These are phyloP conservation scores for Fonsecaea nubica DNA, from an alignment of 2,329 filamentous ascomycete species.

Conservation along the genomic window DNA sequence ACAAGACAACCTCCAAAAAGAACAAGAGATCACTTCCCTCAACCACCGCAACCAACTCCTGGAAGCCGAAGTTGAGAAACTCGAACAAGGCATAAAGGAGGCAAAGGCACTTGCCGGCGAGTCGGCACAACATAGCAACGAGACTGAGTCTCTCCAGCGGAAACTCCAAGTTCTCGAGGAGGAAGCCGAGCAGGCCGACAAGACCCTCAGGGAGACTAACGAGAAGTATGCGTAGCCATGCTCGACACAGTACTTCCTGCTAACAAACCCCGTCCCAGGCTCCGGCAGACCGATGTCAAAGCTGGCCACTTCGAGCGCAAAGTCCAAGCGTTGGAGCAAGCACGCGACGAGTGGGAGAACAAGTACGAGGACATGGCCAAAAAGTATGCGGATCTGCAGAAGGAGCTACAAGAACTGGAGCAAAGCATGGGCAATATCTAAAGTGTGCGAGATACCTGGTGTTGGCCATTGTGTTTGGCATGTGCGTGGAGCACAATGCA, in stretches of 20 bases:
- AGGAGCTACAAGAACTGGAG: slow-evolving; percentile 91
- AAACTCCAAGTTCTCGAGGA: slow-evolving; percentile 96
- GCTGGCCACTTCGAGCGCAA: slow-evolving; percentile 99
- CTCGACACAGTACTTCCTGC: neutral
- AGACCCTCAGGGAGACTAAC: slow-evolving; percentile 94
- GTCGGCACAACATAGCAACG: slow-evolving; percentile 79
- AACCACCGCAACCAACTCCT: slow-evolving; percentile 94
- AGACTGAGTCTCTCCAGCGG: slow-evolving; percentile 90
- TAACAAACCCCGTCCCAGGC: slow-evolving; percentile 60
- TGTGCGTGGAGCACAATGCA: slow-evolving; percentile 29
- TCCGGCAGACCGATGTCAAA: slow-evolving; percentile 99
- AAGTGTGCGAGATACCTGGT: slow-evolving; percentile 45
- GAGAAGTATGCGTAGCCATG: slow-evolving; percentile 77
- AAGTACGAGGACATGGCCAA: slow-evolving; percentile 98
- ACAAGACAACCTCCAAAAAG: slow-evolving; percentile 93
- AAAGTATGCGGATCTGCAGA: slow-evolving; percentile 83
- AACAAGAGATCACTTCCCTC: slow-evolving; percentile 96
- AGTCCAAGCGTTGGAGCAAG: slow-evolving; percentile 91
- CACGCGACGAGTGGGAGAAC: slow-evolving; percentile 91
- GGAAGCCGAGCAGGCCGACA: slow-evolving; percentile 95
- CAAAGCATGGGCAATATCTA: slow-evolving; percentile 92
- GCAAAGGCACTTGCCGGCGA: slow-evolving; percentile 86
- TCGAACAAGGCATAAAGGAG: slow-evolving; percentile 82
- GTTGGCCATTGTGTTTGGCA: slow-evolving; percentile 24
- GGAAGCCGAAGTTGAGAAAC: slow-evolving; percentile 89